Evolutionary conservation across 768 basidiomycete species (phyloP), one percentile per base, ranked within the genome.

Genomic region (Boletus sp.): DNA sequence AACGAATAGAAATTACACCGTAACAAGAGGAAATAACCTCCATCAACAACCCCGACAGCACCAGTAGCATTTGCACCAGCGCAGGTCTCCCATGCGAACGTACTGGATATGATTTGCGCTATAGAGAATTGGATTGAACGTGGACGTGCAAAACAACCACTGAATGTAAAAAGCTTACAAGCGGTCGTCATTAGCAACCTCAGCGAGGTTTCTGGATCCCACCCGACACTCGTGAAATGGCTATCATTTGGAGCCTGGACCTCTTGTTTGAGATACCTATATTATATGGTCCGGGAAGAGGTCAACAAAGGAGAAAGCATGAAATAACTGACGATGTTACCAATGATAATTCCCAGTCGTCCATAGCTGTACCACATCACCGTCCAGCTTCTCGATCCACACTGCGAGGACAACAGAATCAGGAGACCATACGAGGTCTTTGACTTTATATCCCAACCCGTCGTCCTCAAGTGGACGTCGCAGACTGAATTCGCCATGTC

Each of bases 261-360:
- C 68, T 95, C 92, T 68, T 96, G 93, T 73, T 98, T 98, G 56
- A 98, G 81, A 74, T 98, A 97, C 90, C 90, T 92, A 55, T 15
- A 41, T 37, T 4, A 42, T 37, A 50, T 35, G 32, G 53, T 39
- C 36, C 58, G 30, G 4, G 46, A 46, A 48, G 29, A 7, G 29
- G 50, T 64, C 44, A 60, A 54, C 29, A 36, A 30, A n/a, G 47
- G 45, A 51, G 42, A 50, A 53, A n/a, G 12, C 50, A 11, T 36
- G 10, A 14, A 33, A 47, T 4, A 37, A 54, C 7, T 2, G 36
- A 30, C 11, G 32, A 29, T 64, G 68, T 28, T 62, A 90, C 93
- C 97, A 98, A 67, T 98, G 88, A 71, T 97, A 98, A 68, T 99
- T 99, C 32, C 90, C 86, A 7, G 81, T 92, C 1, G 92, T 90